Conservation (phyloP, 23 red algal species). For the Gracilaria domingensis region DNA sequence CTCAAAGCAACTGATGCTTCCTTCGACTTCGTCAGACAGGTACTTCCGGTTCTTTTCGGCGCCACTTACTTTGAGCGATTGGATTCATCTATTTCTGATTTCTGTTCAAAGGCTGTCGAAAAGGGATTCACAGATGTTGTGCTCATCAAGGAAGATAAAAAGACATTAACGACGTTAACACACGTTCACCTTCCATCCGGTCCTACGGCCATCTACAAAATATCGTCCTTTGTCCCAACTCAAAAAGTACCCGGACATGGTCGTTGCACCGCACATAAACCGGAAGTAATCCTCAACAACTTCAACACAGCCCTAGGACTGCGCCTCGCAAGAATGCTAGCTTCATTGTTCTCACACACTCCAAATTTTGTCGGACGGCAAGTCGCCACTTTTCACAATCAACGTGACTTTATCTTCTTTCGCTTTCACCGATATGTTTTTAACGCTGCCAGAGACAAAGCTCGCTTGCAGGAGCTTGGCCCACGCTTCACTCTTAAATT, state of each 20-base stretch:
- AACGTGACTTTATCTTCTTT: slow-evolving; percentile 98
- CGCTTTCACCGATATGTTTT: slow-evolving; percentile 94
- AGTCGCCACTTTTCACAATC: slow-evolving; percentile 91
- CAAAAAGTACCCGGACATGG: slow-evolving; percentile 75
- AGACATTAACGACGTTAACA: slow-evolving; percentile 44
- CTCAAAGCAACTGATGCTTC: slow-evolving; percentile 34
- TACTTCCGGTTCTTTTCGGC: slow-evolving; percentile 72
- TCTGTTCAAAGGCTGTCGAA: slow-evolving; percentile 23
- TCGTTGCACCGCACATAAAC: slow-evolving; percentile 38
- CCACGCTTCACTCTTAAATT: slow-evolving; percentile 96
- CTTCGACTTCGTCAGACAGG: slow-evolving; percentile 78
- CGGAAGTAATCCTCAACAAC: slow-evolving; percentile 89
- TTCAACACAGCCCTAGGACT: slow-evolving; percentile 87
- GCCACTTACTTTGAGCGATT: slow-evolving; percentile 81
- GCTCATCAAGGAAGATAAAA: slow-evolving; percentile 68
- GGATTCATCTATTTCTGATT: slow-evolving; percentile 38
- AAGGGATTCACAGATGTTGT: slow-evolving; percentile 81
- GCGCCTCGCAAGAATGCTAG: slow-evolving; percentile 83
- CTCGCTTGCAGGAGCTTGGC: slow-evolving; percentile 91
- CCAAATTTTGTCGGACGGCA: slow-evolving; percentile 82
- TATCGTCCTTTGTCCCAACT: slow-evolving; percentile 69
- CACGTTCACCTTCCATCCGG: slow-evolving; percentile 81
- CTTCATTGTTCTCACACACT: slow-evolving; percentile 78
- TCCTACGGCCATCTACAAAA: slow-evolving; percentile 85
- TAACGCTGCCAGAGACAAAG: slow-evolving; percentile 49